Evolutionary conservation across 108 stramenopile genomes (phyloP).

Genomic region (Cyclotella cryptica): DNA sequence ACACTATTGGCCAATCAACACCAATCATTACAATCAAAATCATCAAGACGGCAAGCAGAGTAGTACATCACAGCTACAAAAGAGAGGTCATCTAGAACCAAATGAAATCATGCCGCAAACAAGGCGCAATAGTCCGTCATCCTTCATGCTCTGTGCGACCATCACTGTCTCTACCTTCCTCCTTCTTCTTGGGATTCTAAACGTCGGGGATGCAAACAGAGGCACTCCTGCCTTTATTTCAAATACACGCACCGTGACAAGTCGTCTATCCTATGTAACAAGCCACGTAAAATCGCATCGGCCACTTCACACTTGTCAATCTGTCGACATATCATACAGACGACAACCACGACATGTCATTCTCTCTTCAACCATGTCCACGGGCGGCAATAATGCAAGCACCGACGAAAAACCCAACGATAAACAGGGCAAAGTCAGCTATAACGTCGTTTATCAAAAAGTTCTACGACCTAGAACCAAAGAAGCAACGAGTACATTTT

Average conservation of each 20-base stretch:
- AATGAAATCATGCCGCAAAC: not conserved
- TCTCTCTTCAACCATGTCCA: conserved; percentile 20
- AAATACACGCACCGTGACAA: not conserved
- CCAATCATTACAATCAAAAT: too few species aligned
- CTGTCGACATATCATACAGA: too few species aligned
- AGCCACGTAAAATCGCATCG: not conserved
- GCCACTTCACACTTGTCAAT: not conserved
- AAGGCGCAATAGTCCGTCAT: not conserved
- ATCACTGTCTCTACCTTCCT: not conserved
- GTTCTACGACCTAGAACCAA: conserved; percentile 57
- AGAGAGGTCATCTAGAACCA: not conserved
- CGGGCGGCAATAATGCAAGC: not conserved
- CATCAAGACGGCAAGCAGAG: too few species aligned
- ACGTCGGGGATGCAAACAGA: not conserved
- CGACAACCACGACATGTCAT: not conserved
- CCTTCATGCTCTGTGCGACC: not conserved
- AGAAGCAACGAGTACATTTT: conserved; percentile 42
- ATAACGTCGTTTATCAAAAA: conserved; percentile 75
- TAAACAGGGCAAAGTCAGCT: not conserved
- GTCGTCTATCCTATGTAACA: not conserved
- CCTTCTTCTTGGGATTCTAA: not conserved
- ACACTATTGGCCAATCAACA: too few species aligned
- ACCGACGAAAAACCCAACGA: not conserved
- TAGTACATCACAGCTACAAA: not conserved
- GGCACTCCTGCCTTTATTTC: conserved; percentile 4